Base-by-base conservation (phyloP, 805 yeast species). In the Diddensiella santjacobensis region DNA sequence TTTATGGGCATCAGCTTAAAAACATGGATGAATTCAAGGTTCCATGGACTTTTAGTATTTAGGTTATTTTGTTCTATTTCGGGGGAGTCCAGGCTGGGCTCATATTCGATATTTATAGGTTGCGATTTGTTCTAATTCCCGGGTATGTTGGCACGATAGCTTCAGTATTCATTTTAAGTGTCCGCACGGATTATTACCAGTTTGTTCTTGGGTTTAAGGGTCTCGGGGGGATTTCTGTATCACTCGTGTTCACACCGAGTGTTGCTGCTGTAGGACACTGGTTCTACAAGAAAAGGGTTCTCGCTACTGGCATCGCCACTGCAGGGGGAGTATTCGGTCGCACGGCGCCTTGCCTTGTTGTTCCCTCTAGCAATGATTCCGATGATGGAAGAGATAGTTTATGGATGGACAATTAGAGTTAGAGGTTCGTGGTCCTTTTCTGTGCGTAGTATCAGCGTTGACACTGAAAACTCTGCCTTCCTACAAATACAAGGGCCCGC, bases 241-340 rank as follows among this genome's bases (percentile, higher is more conserved):
- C 71, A 22, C 45, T 67, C 36, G 57, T 81, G 2, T 71, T 78
- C 59, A 75, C 78, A 5, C 86, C 87, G 0, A 60, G 74, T 22
- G 61, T 80, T 1, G 76, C 82, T 1, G 79, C 74, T 8, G 65
- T 80, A 3, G 74, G 81, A 37, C 89, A 84, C 55, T 83, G 83
- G 78, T 84, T 83, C 56, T 60, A 67, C 48, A 67, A 64, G 22
- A 75, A 72, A 49, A 70, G 87, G 51, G 87, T 83, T 0, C 59
- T 72, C 47, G 85, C 83, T 3, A 68, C 80, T 31, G 86, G 87
- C 0, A 54, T 81, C 2, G 82, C 83, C 3, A 78, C 83, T 48
- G 64, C 79, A 5, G 88, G 87, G 1, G 86, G 86, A 1, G 78
- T 84, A 2, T 62, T 80, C 4, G 88, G 87, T 1, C 88, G 88